A percentile compares a stretch with the other conserved stretches of the same genome.
These are phyloP conservation scores for Cochlearia excelsa DNA, from an alignment of 345 rosid genomes.

Conservation along the genomic window DNA sequence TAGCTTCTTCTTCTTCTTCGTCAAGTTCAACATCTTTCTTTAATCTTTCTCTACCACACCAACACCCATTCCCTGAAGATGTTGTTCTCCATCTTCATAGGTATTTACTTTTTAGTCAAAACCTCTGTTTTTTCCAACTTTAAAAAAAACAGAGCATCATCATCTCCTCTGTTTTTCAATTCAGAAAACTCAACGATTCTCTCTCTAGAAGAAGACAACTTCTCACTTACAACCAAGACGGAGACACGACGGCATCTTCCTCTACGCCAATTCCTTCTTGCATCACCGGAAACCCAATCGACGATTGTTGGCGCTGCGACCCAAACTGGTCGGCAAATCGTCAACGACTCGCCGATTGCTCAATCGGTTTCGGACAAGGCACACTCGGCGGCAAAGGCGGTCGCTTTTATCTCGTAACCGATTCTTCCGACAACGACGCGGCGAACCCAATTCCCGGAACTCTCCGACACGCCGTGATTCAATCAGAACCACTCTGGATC, in stretches of 20 bases:
- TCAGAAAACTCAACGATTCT: conserved; percentile 48
- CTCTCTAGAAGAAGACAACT: conserved; percentile 38
- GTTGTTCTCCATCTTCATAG: conserved; percentile 50
- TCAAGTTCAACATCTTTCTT: conserved; percentile 8
- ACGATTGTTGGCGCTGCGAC: conserved; percentile 86
- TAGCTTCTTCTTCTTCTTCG: neutral
- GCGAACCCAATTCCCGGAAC: conserved; percentile 88
- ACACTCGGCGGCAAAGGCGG: conserved; percentile 83
- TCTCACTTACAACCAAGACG: conserved; percentile 33
- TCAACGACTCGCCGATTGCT: conserved; percentile 74
- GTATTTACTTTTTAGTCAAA: conserved; percentile 28
- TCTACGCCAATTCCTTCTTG: conserved; percentile 34
- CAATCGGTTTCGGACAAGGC: conserved; percentile 70
- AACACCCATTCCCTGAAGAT: conserved; percentile 59
- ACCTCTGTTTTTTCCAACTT: conserved; percentile 5
- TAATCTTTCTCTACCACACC: conserved; percentile 56
- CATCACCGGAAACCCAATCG: conserved; percentile 72
- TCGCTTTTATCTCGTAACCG: conserved; percentile 76
- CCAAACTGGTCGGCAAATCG: conserved; percentile 67
- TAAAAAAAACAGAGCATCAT: conserved; percentile 36
- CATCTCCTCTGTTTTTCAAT: conserved; percentile 13
- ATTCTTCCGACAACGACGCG: conserved; percentile 76
- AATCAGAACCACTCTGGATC: conserved; percentile 84
- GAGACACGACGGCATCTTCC: conserved; percentile 28
- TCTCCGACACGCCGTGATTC: conserved; percentile 83